These are phyloP conservation scores for Chalara sp. DNA, from an alignment of 2,329 filamentous ascomycete genomes.

Conservation along the genomic window DNA sequence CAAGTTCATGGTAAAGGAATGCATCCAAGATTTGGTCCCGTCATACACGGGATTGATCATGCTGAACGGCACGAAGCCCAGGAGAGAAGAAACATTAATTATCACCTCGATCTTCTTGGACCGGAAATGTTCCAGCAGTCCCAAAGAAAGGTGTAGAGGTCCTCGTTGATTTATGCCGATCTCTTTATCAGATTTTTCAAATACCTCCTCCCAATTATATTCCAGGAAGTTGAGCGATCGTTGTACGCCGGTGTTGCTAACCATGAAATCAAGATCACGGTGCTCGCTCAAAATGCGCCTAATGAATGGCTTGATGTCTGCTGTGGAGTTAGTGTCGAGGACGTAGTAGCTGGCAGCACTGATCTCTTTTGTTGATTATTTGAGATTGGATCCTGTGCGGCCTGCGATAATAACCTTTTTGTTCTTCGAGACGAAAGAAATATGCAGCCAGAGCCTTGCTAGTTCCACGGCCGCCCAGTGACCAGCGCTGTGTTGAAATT, in stretches of 20 bases:
- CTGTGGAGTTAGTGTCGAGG: conserved; percentile 41
- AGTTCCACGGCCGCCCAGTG: too few relatives aligned
- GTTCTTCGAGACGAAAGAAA: too few relatives aligned
- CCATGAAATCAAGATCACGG: conserved; percentile 48
- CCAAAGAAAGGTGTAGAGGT: conserved; percentile 47
- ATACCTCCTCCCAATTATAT: conserved; percentile 32
- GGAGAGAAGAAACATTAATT: conserved; percentile 47
- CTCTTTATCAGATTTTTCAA: conserved; percentile 46
- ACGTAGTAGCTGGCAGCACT: conserved; percentile 44
- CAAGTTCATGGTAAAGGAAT: conserved; percentile 50
- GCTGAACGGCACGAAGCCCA: conserved; percentile 45
- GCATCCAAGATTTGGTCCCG: conserved; percentile 51
- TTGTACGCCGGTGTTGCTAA: conserved; percentile 55
- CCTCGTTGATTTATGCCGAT: conserved; percentile 52
- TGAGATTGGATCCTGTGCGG: conserved; percentile 47
- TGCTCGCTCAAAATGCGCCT: conserved; percentile 39
- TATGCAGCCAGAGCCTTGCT: too few relatives aligned
- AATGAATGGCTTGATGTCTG: conserved; percentile 38
- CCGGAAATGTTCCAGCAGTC: conserved; percentile 43
- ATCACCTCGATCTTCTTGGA: conserved; percentile 31
- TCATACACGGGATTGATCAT: conserved; percentile 53
- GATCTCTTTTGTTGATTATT: conserved; percentile 35
- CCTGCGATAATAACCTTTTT: conserved; percentile 40
- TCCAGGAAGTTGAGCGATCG: conserved; percentile 38
- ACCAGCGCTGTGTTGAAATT: too few relatives aligned